Conservation (phyloP, 331 rosid species). For the Cydonia oblonga region DNA sequence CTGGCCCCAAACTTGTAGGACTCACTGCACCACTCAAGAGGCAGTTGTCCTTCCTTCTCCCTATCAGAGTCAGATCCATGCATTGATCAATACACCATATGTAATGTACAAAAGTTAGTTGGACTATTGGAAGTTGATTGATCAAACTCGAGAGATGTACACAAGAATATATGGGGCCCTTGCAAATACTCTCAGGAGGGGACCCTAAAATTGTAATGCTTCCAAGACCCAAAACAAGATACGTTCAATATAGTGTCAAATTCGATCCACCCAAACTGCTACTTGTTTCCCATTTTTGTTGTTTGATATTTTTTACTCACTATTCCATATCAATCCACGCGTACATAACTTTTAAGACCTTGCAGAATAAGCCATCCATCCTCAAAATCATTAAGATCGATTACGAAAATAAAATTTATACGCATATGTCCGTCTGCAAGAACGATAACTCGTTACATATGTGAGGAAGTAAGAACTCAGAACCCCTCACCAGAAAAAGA, state of each 20-base stretch:
- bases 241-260: not conserved
- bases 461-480: not conserved
- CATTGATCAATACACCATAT: not conserved
- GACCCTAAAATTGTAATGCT: not conserved
- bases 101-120: not conserved
- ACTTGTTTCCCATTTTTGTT: not conserved
- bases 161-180: not conserved
- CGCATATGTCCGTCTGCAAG: too few relatives aligned
- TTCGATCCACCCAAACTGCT: not conserved
- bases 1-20: not conserved
- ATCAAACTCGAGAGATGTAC: slow-evolving; percentile 1
- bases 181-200: not conserved
- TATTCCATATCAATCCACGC: not conserved
- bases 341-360: not conserved
- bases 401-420: too few relatives aligned
- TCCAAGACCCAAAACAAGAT: not conserved
- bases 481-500: not conserved
- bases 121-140: not conserved
- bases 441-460: too few relatives aligned
- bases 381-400: too few relatives aligned
- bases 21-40: not conserved
- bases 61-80: not conserved
- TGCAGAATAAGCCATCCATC: too few relatives aligned
- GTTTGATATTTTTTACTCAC: not conserved
- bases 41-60: not conserved